Evolutionary conservation across 306 rosid species (phyloP).

Genomic region (Lathyrus oleraceus): DNA sequence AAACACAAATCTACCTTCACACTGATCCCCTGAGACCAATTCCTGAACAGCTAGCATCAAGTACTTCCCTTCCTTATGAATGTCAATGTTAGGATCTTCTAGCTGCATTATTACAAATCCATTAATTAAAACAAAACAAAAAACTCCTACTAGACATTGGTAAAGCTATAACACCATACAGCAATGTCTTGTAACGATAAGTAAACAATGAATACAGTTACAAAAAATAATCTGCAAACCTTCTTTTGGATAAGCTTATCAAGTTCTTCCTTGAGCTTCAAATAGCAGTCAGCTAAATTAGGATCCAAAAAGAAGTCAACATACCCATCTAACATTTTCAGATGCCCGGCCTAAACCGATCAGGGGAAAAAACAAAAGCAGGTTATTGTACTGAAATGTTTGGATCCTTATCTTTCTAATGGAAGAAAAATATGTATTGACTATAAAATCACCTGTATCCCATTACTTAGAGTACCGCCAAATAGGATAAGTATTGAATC

Average conservation of each 20-base stretch:
- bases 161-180: conserved; percentile 18
- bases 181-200: background rate
- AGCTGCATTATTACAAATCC: conserved; percentile 59
- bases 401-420: conserved; percentile 1
- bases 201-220: conserved; percentile 17
- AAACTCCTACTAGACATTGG: background rate
- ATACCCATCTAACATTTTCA: conserved; percentile 87
- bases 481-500: conserved; percentile 86
- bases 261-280: conserved; percentile 88
- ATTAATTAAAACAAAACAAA: conserved; percentile 10
- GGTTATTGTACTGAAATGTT: conserved; percentile 28
- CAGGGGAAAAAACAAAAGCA: background rate
- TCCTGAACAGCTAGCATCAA: conserved; percentile 82
- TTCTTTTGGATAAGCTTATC: conserved; percentile 77
- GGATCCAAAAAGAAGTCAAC: conserved; percentile 92
- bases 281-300: conserved; percentile 80
- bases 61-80: conserved; percentile 90
- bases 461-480: conserved; percentile 71
- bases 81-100: conserved; percentile 75
- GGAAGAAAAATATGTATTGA: conserved; percentile 11
- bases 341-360: conserved; percentile 73
- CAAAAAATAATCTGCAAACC: conserved; percentile 50
- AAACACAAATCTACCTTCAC: conserved; percentile 95
- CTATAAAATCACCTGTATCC: conserved; percentile 67
- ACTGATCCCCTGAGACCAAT: conserved; percentile 83